phyloP scores from a whole-genome alignment of 768 basidiomycete species.

The Flagelloscypha sp. region DNA sequence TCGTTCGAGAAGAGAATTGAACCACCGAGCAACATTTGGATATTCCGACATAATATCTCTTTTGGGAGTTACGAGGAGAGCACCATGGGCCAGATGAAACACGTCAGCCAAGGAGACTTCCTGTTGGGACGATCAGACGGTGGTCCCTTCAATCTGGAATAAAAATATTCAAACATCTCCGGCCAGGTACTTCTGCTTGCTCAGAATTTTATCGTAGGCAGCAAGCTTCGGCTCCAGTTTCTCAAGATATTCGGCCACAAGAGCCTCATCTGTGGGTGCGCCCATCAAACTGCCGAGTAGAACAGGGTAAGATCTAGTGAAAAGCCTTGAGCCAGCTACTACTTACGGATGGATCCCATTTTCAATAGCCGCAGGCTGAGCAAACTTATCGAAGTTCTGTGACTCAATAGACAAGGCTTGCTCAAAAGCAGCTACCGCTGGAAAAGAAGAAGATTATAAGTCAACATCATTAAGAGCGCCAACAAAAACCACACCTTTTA shows the following conservation, averaged over 20 bases:
- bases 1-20: too few species aligned
- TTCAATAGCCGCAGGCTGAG: constrained; percentile 27
- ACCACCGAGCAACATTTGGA: too few species aligned
- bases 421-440: constrained; percentile 26
- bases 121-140: too few species aligned
- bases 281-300: too few species aligned
- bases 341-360: constrained; percentile 44
- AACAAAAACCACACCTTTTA: too few species aligned
- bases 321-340: too few species aligned
- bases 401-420: constrained; percentile 33
- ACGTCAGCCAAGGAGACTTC: constrained; percentile 55
- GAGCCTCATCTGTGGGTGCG: constrained; percentile 19
- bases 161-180: constrained; percentile 37
- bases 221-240: constrained; percentile 34
- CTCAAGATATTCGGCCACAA: constrained; percentile 21
- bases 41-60: constrained; percentile 23
- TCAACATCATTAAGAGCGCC: too few species aligned
- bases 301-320: too few species aligned
- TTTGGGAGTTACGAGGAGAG: constrained; percentile 14
- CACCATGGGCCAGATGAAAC: constrained; percentile 41
- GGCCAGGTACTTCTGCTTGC: constrained; percentile 45
- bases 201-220: constrained; percentile 44
- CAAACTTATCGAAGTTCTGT: constrained; percentile 37
- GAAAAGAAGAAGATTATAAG: too few species aligned
- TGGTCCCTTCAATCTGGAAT: too few species aligned